Base-by-base conservation (phyloP, 108 stramenopile genomes). In the Skeletonema marinoi region DNA sequence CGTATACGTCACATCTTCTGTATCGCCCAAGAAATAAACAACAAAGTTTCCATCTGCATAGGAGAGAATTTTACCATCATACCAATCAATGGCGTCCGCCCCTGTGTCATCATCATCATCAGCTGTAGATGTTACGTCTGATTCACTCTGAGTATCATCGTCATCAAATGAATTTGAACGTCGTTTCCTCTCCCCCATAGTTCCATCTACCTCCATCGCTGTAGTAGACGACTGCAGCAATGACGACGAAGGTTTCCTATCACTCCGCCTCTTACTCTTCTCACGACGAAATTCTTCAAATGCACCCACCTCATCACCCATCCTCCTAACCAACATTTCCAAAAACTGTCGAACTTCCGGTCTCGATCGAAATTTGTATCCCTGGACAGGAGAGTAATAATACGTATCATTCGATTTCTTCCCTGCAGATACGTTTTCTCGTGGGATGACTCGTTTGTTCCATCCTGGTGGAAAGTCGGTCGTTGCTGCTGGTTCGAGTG, bases 71-170 rank as follows among this genome's bases (percentile, higher is more conserved):
- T 74, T 75, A 5, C 82, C 93, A 73, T 88, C 93, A 71, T 95
- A 95, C 93, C 93, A 95, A 86, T 92, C 93, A 19, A 82, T 78
- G 13, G 79, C 87, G 31, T 81, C 70, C 31, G 71, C 75, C 35
- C 71, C 89, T 21, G 81, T 73, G 33, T 78, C 72, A n/a, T 68
- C 76, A 42, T 78, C 70, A 6, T 75, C 75, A 30, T 65, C 71
- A 19, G 72, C 77, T 29, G 13, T 31, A 36, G 59, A 62, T 61
- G 17, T 31, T 70, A n/a, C 36, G 36, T 59, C 32, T 65, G 73
- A n/a, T 51, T 44, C 51, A 75, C 30, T 17, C 44, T 6, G 16
- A 25, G 46, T 38, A 74, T 50, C 13, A 62, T 66, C 13, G 54
- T 71, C 21, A 59, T 71, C 21, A 59, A 41, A 65, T 81, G 68